Evolutionary conservation across 1,139 yeast species (phyloP).

Genomic region (Blastobotrys illinoisensis): DNA sequence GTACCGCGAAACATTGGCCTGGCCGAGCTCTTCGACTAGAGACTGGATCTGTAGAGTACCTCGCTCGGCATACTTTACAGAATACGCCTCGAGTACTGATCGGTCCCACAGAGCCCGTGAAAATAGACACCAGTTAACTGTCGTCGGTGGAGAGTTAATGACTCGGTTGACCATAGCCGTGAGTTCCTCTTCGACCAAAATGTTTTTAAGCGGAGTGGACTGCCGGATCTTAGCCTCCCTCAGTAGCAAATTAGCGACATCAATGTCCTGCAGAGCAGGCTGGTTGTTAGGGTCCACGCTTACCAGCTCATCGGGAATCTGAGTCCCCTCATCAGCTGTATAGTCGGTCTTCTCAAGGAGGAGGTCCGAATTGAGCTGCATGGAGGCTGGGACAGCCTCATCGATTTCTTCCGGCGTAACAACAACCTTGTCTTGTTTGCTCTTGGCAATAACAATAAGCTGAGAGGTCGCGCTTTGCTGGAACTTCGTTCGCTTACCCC

Average conservation of each 20-base stretch:
- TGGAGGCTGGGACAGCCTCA: slow-evolving; percentile 30
- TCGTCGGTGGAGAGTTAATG: slow-evolving; percentile 44
- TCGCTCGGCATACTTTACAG: slow-evolving; percentile 84
- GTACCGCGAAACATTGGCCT: slow-evolving; percentile 49
- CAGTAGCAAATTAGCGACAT: slow-evolving; percentile 64
- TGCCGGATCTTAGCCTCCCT: slow-evolving; percentile 60
- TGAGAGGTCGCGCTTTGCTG: slow-evolving; percentile 70
- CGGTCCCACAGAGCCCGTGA: slow-evolving; percentile 88
- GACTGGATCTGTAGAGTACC: slow-evolving; percentile 92
- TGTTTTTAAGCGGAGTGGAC: slow-evolving; percentile 64
- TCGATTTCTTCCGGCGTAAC: slow-evolving; percentile 19
- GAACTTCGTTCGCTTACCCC: slow-evolving; percentile 80
- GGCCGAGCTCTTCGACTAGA: slow-evolving; percentile 83
- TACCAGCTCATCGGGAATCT: slow-evolving; percentile 51
- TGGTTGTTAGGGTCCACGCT: slow-evolving; percentile 75
- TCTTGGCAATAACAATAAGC: slow-evolving; percentile 72
- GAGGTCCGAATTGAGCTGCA: slow-evolving; percentile 68
- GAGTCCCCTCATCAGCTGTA: slow-evolving; percentile 30
- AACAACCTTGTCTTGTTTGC: slow-evolving; percentile 32
- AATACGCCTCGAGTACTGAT: slow-evolving; percentile 72
- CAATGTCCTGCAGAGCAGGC: slow-evolving; percentile 66
- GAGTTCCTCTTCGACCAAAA: slow-evolving; percentile 76
- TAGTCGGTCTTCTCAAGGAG: slow-evolving; percentile 68
- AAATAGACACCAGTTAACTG: slow-evolving; percentile 71
- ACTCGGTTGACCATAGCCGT: slow-evolving; percentile 69